A percentile compares a stretch with the other conserved stretches of the same genome.
These are phyloP conservation scores for Penicillium sp. DNA, from an alignment of 2,329 filamentous ascomycete genomes.

Conservation along the genomic window DNA sequence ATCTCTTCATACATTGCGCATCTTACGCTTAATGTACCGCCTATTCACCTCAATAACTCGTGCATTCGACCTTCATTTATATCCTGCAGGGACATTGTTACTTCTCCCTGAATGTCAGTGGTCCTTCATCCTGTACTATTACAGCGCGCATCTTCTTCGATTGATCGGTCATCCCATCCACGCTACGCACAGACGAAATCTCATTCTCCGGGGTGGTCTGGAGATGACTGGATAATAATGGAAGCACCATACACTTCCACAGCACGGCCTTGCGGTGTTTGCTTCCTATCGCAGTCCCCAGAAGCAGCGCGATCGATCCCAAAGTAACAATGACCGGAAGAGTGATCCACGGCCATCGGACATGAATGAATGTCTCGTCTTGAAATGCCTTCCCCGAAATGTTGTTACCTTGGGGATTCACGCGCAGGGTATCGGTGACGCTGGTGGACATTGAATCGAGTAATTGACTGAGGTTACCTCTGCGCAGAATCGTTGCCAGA, in stretches of 20 bases:
- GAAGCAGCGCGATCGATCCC: slow-evolving; percentile 24
- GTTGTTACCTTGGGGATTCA: slow-evolving; percentile 10
- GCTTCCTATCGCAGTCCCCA: slow-evolving; percentile 3
- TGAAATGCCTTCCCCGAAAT: slow-evolving; percentile 21
- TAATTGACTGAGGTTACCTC: not conserved
- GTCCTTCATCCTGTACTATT: no score
- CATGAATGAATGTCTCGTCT: slow-evolving; percentile 29
- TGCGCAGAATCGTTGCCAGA: not conserved
- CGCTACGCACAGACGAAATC: no score
- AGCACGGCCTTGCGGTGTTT: not conserved
- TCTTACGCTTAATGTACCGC: no score
- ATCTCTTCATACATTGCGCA: no score
- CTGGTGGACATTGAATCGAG: slow-evolving; percentile 14
- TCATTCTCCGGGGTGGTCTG: no score
- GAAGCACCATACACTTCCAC: slow-evolving; percentile 1
- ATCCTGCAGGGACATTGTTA: no score
- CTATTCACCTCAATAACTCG: no score
- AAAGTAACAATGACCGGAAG: slow-evolving; percentile 23
- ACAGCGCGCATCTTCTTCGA: no score
- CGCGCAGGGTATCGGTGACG: slow-evolving; percentile 16
- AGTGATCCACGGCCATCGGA: slow-evolving; percentile 35
- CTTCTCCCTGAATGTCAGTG: no score
- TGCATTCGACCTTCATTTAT: no score
- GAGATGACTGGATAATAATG: not conserved
- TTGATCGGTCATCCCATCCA: no score